These are phyloP conservation scores for Cutaneotrichosporon sp. DNA, from an alignment of 1,284 basidiomycete genomes.

Conservation along the genomic window DNA sequence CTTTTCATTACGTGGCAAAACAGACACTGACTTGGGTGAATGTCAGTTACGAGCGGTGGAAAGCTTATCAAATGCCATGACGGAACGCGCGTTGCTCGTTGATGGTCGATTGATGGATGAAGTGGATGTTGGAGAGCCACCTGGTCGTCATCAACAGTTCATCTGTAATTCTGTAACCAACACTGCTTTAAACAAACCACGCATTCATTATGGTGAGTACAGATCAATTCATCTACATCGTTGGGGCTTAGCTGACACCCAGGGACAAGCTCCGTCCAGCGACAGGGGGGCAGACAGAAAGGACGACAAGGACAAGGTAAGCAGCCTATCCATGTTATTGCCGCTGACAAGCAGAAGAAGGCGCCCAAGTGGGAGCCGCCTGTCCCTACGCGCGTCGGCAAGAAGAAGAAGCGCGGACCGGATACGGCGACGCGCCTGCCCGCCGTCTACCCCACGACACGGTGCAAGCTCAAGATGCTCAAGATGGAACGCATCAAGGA, in stretches of 20 bases:
- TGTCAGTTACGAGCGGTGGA: background rate
- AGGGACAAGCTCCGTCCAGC: constrained; percentile 79
- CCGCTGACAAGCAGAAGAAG: constrained; percentile 52
- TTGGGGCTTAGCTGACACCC: constrained; percentile 1
- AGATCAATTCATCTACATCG: background rate
- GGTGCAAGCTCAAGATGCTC: constrained; percentile 90
- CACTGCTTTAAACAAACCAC: background rate
- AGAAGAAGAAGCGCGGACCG: constrained; percentile 87
- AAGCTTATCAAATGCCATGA: constrained; percentile 8
- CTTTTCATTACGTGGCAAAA: constrained; percentile 1
- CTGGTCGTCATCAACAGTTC: constrained; percentile 5
- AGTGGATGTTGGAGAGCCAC: background rate
- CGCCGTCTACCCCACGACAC: constrained; percentile 86
- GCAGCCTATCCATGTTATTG: background rate
- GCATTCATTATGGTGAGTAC: constrained; percentile 12
- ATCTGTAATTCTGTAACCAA: too few species aligned
- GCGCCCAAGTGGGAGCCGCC: constrained; percentile 91
- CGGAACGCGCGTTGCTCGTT: constrained; percentile 12
- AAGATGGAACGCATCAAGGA: constrained; percentile 98
- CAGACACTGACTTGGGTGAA: background rate
- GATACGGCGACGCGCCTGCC: constrained; percentile 88
- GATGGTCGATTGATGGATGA: background rate
- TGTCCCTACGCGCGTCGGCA: constrained; percentile 92
- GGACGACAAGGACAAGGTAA: constrained; percentile 56
- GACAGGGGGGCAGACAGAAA: constrained; percentile 51